Percentiles rank a stretch among this genome's conserved stretches.
These are phyloP conservation scores for Daldinia concentrica DNA, from an alignment of 495 filamentous ascomycete genomes.

Conservation along the genomic window DNA sequence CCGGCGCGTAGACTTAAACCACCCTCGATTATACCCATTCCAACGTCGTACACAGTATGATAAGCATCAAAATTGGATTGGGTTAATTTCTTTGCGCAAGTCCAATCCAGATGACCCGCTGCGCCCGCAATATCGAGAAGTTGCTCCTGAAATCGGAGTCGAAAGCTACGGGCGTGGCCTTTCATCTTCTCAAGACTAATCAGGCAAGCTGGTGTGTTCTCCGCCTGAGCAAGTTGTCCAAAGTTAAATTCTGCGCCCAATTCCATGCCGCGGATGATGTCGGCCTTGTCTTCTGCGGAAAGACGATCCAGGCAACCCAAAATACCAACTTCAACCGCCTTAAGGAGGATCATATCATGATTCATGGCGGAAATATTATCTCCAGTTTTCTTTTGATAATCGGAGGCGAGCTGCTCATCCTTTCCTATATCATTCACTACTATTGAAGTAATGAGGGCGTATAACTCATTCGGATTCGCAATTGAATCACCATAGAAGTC, in stretches of 20 bases:
- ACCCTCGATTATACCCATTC: conserved; percentile 41
- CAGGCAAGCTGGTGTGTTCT: conserved; percentile 49
- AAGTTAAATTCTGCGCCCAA: conserved; percentile 60
- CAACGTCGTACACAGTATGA: conserved; percentile 45
- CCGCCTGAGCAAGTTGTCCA: conserved; percentile 53
- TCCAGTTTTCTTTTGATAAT: conserved; percentile 43
- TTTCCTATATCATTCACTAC: conserved; percentile 55
- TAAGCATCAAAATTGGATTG: conserved; percentile 50
- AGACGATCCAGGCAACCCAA: conserved; percentile 44
- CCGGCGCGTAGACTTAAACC: conserved; percentile 40
- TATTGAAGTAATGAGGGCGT: conserved; percentile 49
- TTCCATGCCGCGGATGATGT: conserved; percentile 53
- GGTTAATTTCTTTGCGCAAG: conserved; percentile 48
- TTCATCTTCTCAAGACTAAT: conserved; percentile 42
- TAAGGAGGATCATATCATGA: conserved; percentile 51
- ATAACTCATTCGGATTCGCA: conserved; percentile 37
- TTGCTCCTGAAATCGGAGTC: conserved; percentile 51
- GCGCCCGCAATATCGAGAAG: conserved; percentile 53
- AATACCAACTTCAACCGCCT: conserved; percentile 45
- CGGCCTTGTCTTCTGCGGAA: conserved; percentile 32
- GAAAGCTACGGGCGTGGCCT: conserved; percentile 42
- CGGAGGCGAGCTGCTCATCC: conserved; percentile 45
- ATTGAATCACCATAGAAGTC: conserved; percentile 21
- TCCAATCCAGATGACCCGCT: conserved; percentile 52
- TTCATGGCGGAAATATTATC: conserved; percentile 40